Conservation (phyloP, 2,329 filamentous ascomycete genomes). For the Hirsutella minnesotensis region DNA sequence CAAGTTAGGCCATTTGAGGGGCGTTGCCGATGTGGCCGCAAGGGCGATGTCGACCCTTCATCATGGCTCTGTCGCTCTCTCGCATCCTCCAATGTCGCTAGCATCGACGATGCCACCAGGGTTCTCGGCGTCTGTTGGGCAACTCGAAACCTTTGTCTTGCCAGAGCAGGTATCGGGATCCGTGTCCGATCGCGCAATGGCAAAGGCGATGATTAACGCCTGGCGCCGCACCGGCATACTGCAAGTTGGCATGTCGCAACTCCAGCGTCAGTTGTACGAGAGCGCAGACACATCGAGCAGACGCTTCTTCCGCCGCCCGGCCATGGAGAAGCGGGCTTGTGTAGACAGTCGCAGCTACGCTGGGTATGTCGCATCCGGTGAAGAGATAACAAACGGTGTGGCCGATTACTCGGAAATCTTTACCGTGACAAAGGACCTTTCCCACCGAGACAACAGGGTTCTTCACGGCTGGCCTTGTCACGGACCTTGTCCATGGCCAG, state of each 20-base stretch:
- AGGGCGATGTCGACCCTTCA: background rate
- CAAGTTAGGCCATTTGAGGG: background rate
- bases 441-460: conserved; percentile 24
- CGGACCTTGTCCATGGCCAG: conserved; percentile 36
- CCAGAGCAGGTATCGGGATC: conserved; percentile 23
- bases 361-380: conserved; percentile 37
- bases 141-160: conserved; percentile 29
- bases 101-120: conserved; percentile 14
- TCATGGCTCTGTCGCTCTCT: background rate
- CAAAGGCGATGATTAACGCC: conserved; percentile 25
- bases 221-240: conserved; percentile 34
- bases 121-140: conserved; percentile 11
- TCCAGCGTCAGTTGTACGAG: conserved; percentile 22
- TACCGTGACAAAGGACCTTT: conserved; percentile 37
- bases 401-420: conserved; percentile 41
- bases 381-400: conserved; percentile 34
- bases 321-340: conserved; percentile 26
- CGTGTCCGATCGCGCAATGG: conserved; percentile 21
- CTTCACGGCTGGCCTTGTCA: conserved; percentile 34
- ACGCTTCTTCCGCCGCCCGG: conserved; percentile 25
- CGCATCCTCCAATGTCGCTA: background rate
- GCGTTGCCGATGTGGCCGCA: background rate
- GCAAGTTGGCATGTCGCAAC: conserved; percentile 26
- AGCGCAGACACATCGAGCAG: conserved; percentile 24
- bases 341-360: conserved; percentile 32